Conservation (phyloP, 2,329 filamentous ascomycete genomes). For the Diaporthe citrichinensis region DNA sequence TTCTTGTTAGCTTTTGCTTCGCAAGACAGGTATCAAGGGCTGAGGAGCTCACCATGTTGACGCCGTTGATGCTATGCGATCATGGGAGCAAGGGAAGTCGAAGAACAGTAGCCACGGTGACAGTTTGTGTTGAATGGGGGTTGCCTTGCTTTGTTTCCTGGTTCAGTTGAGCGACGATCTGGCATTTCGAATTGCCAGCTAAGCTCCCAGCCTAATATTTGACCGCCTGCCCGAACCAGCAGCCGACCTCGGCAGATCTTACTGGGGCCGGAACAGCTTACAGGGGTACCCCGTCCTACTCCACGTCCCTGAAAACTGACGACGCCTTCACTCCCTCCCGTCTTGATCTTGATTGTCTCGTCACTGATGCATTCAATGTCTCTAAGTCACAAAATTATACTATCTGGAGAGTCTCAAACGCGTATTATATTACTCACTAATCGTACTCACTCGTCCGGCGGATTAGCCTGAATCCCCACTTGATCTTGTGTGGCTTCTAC, state of each 20-base stretch:
- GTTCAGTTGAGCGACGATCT: conserved; percentile 3
- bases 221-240: background rate
- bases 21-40: fast-evolving
- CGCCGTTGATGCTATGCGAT: background rate
- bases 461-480: too few species aligned
- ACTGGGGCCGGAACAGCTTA: fast-evolving
- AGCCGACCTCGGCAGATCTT: background rate
- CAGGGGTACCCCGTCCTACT: background rate
- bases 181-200: conserved; percentile 27
- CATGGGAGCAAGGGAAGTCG: background rate
- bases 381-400: too few species aligned
- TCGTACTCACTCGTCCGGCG: too few species aligned
- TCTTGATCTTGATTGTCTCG: background rate
- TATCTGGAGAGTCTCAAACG: too few species aligned
- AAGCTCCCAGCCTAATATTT: background rate
- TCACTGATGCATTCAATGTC: too few species aligned
- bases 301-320: background rate
- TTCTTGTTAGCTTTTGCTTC: background rate
- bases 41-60: conserved; percentile 19
- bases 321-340: background rate
- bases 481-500: too few species aligned
- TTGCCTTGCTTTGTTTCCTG: background rate
- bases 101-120: too few species aligned
- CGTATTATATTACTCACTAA: too few species aligned
- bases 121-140: background rate